Conservation (phyloP, 2,329 filamentous ascomycete species). For the Pyrenochaeta sp. region DNA sequence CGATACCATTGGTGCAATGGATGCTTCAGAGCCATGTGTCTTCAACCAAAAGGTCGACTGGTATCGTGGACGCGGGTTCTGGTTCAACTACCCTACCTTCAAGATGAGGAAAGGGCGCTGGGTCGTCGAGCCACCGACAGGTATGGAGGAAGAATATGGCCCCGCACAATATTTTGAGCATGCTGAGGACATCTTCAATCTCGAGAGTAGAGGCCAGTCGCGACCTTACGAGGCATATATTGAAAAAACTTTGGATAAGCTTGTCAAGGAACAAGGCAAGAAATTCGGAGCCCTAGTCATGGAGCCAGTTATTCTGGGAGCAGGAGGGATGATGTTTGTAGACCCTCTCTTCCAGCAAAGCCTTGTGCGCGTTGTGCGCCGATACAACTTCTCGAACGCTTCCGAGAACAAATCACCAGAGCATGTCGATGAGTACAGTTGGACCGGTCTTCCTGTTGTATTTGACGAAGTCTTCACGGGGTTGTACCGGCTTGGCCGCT, state of each 20-base stretch:
- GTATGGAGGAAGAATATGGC: slow-evolving; percentile 59
- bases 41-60: slow-evolving; percentile 88
- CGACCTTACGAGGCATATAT: slow-evolving; percentile 70
- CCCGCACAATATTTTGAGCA: slow-evolving; percentile 44
- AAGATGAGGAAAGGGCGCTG: slow-evolving; percentile 72
- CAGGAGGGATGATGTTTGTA: slow-evolving; percentile 84
- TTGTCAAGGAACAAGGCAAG: slow-evolving; percentile 64
- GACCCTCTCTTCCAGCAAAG: slow-evolving; percentile 83
- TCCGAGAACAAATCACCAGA: background rate
- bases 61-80: slow-evolving; percentile 80
- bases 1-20: slow-evolving; percentile 89
- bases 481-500: slow-evolving; percentile 79
- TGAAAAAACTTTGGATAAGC: slow-evolving; percentile 58
- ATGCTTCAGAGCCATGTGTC: slow-evolving; percentile 77
- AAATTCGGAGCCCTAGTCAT: slow-evolving; percentile 81
- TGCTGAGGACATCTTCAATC: slow-evolving; percentile 47
- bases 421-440: slow-evolving; percentile 49
- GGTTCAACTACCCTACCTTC: slow-evolving; percentile 82
- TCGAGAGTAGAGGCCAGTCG: slow-evolving; percentile 49
- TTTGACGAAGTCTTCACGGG: slow-evolving; percentile 92
- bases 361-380: slow-evolving; percentile 72
- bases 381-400: slow-evolving; percentile 62
- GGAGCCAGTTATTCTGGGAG: slow-evolving; percentile 82
- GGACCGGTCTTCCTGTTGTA: slow-evolving; percentile 79
- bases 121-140: slow-evolving; percentile 66